Conservation (phyloP, 768 basidiomycete genomes). For the Trametes sanguinea region DNA sequence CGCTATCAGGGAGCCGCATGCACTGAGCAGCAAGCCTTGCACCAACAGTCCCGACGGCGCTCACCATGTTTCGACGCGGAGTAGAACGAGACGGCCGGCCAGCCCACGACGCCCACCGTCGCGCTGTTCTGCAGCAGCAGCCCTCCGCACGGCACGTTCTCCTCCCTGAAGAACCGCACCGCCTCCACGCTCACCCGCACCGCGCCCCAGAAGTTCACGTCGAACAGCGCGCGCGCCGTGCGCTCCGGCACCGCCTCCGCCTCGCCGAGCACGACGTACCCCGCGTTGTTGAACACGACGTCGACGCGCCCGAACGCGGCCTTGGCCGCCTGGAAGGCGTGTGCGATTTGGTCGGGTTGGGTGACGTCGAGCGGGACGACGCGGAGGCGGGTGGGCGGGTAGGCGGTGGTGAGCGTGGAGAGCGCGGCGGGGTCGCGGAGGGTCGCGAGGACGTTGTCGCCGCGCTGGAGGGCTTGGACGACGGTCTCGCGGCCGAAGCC, state of each 20-base stretch:
- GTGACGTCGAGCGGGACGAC: conserved; percentile 44
- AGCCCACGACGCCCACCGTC: conserved; percentile 28
- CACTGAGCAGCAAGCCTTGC: neutral
- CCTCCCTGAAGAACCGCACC: conserved; percentile 34
- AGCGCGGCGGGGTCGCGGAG: conserved; percentile 41
- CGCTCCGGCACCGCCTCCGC: conserved; percentile 39
- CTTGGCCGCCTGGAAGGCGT: conserved; percentile 38
- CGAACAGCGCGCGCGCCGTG: conserved; percentile 39
- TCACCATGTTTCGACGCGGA: conserved; percentile 28
- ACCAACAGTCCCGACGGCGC: neutral
- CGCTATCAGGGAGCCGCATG: neutral
- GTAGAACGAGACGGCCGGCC: conserved; percentile 24
- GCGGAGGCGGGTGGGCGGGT: conserved; percentile 38
- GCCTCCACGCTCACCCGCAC: conserved; percentile 24
- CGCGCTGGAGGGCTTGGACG: conserved; percentile 38
- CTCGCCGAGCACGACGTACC: conserved; percentile 34
- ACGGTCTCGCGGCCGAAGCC: conserved; percentile 42
- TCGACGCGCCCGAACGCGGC: conserved; percentile 45
- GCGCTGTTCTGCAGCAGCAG: conserved; percentile 42
- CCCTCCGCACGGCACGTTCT: conserved; percentile 33
- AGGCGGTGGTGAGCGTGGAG: conserved; percentile 31
- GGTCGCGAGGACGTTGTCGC: conserved; percentile 46
- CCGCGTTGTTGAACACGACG: conserved; percentile 50
- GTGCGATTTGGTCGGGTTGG: conserved; percentile 32
- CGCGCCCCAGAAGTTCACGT: conserved; percentile 35